Base-by-base conservation (phyloP, 2,329 filamentous ascomycete species). In the Xylariaceae sp. region DNA sequence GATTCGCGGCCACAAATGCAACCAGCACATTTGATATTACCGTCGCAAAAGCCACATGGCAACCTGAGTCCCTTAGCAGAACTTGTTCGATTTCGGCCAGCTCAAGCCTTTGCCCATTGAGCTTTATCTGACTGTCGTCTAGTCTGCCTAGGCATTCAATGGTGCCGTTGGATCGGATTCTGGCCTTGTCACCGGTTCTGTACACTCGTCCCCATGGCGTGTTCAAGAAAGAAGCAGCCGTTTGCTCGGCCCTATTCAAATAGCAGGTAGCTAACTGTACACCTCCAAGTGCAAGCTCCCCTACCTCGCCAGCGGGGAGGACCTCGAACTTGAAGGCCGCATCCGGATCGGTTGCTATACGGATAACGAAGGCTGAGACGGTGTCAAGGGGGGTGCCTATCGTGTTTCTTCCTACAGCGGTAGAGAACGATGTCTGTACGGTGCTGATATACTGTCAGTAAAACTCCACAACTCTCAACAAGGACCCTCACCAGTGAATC, bases 131-230 rank as follows among this genome's bases (percentile, higher is more conserved):
- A 0, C 90, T 91, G 53, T 85, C 84, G 1, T 83, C 82, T 10
- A 96, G 86, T 9, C 92, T 86, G 0, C 92, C 92, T 39, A 92
- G 79, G 68, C 90, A 95, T 71, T 96, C 89, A n/a, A 97, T 78
- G 0, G 80, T 83, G 0, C 91, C 90, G 61, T 88, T 80, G 0
- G 78, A 66, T 1, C 82, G 80, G 53, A 96, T 79, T 18, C 83
- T 81, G 3, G 89, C 92, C 69, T 88, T 90, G 73, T 97, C 92
- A 0, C 92, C 92, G 0, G 92, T 96, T 35, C 89, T 82, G 72
- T 97, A 97, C 0, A 95, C 76, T 2, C 80, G 78, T 2, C 90
- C 92, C 70, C 85, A 87, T 0, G 79, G 75, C 30, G 87, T 85
- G 0, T 85, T 70, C 11, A 96, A 76, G 68, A 96, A 97, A 0